Percentiles rank a stretch among this genome's conserved stretches.
These are phyloP conservation scores for Suillus decipiens DNA, from an alignment of 768 basidiomycete genomes.

Conservation along the genomic window DNA sequence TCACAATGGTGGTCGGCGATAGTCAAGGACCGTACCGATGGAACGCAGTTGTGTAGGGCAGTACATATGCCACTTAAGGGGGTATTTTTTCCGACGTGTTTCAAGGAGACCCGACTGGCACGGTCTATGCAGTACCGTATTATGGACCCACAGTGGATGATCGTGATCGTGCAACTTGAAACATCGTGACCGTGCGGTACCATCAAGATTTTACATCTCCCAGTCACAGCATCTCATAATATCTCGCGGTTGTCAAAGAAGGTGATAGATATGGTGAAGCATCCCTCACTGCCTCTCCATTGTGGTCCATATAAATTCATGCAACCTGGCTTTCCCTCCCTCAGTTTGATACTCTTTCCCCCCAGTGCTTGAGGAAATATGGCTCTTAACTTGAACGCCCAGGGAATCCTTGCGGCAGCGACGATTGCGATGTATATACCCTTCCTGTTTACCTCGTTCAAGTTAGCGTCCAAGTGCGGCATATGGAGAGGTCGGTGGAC, in stretches of 20 bases:
- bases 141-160: not conserved
- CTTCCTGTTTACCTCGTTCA: slow-evolving; percentile 45
- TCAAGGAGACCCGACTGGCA: not conserved
- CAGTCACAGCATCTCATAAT: not conserved
- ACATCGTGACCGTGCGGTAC: not conserved
- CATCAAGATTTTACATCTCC: no score
- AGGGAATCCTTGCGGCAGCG: slow-evolving; percentile 57
- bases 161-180: not conserved
- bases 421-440: slow-evolving; percentile 63
- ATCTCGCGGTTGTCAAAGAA: not conserved
- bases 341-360: slow-evolving; percentile 5
- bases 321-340: slow-evolving; percentile 3
- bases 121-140: not conserved
- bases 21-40: not conserved
- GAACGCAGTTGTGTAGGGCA: not conserved
- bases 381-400: slow-evolving; percentile 22
- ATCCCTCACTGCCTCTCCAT: slow-evolving; percentile 25
- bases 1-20: not conserved
- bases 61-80: no score
- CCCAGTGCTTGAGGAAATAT: slow-evolving; percentile 23
- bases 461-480: slow-evolving; percentile 53
- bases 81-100: not conserved
- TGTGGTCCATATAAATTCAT: slow-evolving; percentile 20
- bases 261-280: not conserved
- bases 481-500: slow-evolving; percentile 66